Evolutionary conservation across 2,329 filamentous ascomycete genomes (phyloP).

Genomic region (Claviceps fusiformis): DNA sequence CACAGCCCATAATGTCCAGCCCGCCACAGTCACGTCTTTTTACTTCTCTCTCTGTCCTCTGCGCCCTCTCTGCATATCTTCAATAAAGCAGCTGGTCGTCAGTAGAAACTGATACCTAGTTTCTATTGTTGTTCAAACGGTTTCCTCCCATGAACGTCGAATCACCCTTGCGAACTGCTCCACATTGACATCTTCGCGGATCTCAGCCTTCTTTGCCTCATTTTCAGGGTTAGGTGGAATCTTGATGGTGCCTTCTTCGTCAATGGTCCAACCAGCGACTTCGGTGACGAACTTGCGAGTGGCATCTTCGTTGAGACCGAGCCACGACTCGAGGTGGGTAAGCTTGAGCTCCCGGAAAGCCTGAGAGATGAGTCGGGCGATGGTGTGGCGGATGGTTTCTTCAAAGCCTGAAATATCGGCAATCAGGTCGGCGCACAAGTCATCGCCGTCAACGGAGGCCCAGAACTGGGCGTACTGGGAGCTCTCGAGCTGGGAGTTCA

Average conservation of each 20-base stretch:
- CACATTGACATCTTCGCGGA: conserved; percentile 87
- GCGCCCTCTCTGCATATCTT: not conserved
- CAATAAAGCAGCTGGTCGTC: not conserved
- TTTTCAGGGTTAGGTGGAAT: conserved; percentile 93
- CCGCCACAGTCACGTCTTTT: not conserved
- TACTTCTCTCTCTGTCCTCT: not conserved
- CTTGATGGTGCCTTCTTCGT: conserved; percentile 50
- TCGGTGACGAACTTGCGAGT: conserved; percentile 70
- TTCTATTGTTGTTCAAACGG: conserved; percentile 13
- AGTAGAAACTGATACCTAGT: not conserved
- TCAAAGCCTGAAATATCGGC: conserved; percentile 93
- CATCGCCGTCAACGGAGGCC: conserved; percentile 81
- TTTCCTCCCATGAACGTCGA: conserved; percentile 72
- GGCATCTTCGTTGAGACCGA: conserved; percentile 54
- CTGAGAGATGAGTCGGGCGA: conserved; percentile 76
- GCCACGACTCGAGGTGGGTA: conserved; percentile 58
- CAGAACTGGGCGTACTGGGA: conserved; percentile 90
- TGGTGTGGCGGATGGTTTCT: conserved; percentile 79
- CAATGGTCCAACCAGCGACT: conserved; percentile 76
- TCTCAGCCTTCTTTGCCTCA: conserved; percentile 90
- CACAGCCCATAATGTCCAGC: not conserved
- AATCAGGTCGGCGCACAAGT: conserved; percentile 88
- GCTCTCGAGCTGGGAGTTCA: conserved; percentile 78
- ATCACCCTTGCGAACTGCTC: conserved; percentile 75
- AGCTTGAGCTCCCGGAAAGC: conserved; percentile 61